These are phyloP conservation scores for Erysimum cheiranthoides DNA, from an alignment of 345 rosid genomes.

Conservation along the genomic window DNA sequence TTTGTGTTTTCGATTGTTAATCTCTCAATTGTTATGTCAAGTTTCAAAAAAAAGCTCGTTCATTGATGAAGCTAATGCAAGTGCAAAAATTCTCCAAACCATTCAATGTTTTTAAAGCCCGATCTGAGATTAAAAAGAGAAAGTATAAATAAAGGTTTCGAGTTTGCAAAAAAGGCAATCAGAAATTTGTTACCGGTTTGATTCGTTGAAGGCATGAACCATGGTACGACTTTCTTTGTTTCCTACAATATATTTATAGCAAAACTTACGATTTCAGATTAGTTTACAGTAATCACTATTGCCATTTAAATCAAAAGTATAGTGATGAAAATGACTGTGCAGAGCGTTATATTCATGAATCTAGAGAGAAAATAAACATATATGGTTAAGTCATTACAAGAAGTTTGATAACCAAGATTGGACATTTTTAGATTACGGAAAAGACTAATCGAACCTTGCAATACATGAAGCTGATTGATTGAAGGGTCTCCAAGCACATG, in stretches of 20 bases:
- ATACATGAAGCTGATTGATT: conserved; percentile 7
- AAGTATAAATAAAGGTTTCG: background rate
- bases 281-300: background rate
- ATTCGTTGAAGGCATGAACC: no score
- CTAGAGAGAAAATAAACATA: background rate
- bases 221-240: no score
- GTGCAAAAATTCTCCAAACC: background rate
- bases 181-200: background rate
- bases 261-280: background rate
- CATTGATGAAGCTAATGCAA: background rate
- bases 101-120: background rate
- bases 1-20: background rate
- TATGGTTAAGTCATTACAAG: background rate
- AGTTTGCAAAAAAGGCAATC: background rate
- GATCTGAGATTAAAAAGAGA: background rate
- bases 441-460: background rate
- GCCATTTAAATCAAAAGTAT: background rate
- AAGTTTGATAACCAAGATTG: background rate
- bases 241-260: background rate
- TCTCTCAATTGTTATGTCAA: background rate
- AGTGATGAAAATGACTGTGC: background rate
- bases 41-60: background rate
- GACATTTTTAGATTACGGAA: background rate
- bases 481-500: conserved; percentile 3
- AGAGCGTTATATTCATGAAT: background rate